Evolutionary conservation across 257 asterid species (phyloP).

Genomic region (Gynochthodes officinalis): DNA sequence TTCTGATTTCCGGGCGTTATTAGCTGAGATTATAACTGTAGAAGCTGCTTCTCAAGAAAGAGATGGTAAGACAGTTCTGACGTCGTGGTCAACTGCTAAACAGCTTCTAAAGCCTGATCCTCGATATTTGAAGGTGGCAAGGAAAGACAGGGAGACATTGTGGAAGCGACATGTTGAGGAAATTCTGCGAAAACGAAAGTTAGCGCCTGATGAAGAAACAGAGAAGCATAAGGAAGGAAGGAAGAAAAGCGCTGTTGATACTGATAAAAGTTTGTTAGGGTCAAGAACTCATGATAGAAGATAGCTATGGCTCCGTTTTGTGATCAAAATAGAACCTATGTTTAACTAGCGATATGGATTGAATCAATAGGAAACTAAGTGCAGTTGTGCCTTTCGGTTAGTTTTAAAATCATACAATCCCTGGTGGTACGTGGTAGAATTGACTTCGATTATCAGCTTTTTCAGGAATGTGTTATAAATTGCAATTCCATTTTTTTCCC

Average conservation of each 20-base stretch:
- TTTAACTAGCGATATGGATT: background rate
- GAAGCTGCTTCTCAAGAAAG: slow-evolving; percentile 69
- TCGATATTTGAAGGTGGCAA: slow-evolving; percentile 70
- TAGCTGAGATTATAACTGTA: slow-evolving; percentile 53
- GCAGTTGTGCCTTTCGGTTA: background rate
- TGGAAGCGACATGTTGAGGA: slow-evolving; percentile 89
- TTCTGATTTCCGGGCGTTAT: slow-evolving; percentile 57
- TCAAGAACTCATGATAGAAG: slow-evolving; percentile 48
- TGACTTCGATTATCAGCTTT: background rate
- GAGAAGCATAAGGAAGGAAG: slow-evolving; percentile 50
- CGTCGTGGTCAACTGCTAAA: slow-evolving; percentile 94
- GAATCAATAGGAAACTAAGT: background rate
- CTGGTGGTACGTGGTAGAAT: background rate
- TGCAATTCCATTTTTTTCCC: too few species aligned
- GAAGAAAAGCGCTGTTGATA: slow-evolving; percentile 39
- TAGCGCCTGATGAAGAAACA: slow-evolving; percentile 33
- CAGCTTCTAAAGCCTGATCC: slow-evolving; percentile 64
- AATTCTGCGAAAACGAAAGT: slow-evolving; percentile 59
- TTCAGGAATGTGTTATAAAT: too few species aligned
- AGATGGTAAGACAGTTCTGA: slow-evolving; percentile 68
- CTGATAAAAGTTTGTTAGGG: slow-evolving; percentile 40
- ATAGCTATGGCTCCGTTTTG: slow-evolving; percentile 10
- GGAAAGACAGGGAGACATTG: slow-evolving; percentile 81
- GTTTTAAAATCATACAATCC: too few species aligned
- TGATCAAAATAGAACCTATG: background rate